Base-by-base conservation (phyloP, 345 rosid genomes). In the Eucalyptus polyanthemos region DNA sequence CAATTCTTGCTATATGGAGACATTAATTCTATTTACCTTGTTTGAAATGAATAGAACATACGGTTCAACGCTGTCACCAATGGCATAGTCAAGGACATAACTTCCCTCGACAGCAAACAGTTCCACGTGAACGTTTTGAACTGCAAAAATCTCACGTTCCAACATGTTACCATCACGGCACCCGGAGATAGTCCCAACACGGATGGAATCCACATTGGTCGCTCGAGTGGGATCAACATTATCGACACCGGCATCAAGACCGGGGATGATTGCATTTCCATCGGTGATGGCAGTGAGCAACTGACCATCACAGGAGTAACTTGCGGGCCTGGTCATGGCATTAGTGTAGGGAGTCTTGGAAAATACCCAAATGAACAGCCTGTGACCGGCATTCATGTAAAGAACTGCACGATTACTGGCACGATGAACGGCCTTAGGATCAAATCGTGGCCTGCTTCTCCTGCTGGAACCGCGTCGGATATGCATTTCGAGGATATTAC, bases 271-370 rank as follows among this genome's bases (percentile, higher is more conserved):
- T 95, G 97, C 47, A 81, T 95, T 89, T 94, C 98, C 4, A 24
- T 96, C 2, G 96, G 96, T 4, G 95, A 94, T 14, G 97, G 96
- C 27, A 91, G 89, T 88, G 53, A 81, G 44, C 81, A 92, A 11
- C 27, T 95, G 14, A 45, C 19, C 7, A 22, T 96, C 12, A 86
- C 87, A 9, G 90, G 56, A 9, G 92, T 95, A 4, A 88, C 65
- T 5, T 96, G 97, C 31, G 97, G 98, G 50, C 98, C 98, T 12
- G 97, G 98, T 25, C 97, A 94, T 56, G 98, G 98, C 24, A 91
- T 96, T 54, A 95, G 96, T 37, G 53, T 95, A 0, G 97, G 96
- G 24, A 96, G 97, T 62, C 92, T 96, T 3, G 98, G 98, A 62
- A 92, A 87, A 88, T 91, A 86, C 87, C 4, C 21, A 2, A 47